Evolutionary conservation across 129 eudicot species (phyloP).

Genomic region (Flaveria linearis): DNA sequence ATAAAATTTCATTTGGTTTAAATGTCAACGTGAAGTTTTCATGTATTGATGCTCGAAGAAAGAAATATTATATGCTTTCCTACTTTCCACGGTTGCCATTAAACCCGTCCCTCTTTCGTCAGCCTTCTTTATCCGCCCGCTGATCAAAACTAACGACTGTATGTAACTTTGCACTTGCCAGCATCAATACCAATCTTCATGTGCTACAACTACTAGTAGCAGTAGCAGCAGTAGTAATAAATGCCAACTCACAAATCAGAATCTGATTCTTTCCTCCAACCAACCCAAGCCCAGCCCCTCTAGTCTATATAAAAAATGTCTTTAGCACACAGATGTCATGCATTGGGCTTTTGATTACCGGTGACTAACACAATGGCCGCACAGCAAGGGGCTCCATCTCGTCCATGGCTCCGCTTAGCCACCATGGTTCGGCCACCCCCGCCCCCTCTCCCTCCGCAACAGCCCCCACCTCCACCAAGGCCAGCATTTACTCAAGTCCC

Average conservation of each 20-base stretch:
- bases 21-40: not conserved
- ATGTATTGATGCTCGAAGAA: no score
- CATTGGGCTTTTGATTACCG: not conserved
- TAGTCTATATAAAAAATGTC: constrained; percentile 25
- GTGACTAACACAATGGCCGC: constrained; percentile 40
- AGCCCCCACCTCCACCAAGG: constrained; percentile 43
- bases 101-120: constrained; percentile 19
- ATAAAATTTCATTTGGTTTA: not conserved
- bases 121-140: no score
- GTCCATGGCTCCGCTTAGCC: constrained; percentile 56
- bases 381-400: constrained; percentile 49
- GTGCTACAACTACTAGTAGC: constrained; percentile 1
- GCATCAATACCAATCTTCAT: constrained; percentile 34
- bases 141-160: no score
- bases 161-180: no score
- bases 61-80: no score
- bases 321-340: not conserved
- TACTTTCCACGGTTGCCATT: no score
- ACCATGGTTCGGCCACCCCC: constrained; percentile 39
- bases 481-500: constrained; percentile 15
- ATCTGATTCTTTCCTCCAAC: constrained; percentile 26
- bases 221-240: no score
- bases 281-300: not conserved
- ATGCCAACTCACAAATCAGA: constrained; percentile 13
- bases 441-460: not conserved